phyloP scores from a whole-genome alignment of 1,284 basidiomycete genomes.

The Trichosporon faecale region DNA sequence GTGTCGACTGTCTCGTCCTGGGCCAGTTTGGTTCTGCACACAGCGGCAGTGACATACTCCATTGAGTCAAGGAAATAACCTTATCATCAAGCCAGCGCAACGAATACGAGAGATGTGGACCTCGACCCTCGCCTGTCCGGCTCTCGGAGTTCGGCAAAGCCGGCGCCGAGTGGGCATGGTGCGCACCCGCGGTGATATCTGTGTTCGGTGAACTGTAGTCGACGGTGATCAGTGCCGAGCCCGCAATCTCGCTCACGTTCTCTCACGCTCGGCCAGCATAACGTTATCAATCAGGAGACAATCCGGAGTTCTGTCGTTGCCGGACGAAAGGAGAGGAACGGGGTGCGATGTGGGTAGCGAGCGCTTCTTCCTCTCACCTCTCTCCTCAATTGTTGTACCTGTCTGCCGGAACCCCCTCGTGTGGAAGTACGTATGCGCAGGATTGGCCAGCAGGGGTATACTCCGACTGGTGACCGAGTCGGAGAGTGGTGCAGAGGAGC shows the following conservation, averaged over 20 bases:
- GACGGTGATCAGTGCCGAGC: not conserved
- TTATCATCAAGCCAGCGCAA: not conserved
- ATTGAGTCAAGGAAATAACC: not conserved
- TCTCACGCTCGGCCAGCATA: not conserved
- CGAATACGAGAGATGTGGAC: not conserved
- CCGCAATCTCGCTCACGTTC: not conserved
- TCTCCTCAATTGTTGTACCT: not conserved
- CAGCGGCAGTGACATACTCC: not conserved
- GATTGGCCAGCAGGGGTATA: not conserved
- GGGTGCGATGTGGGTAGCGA: not conserved
- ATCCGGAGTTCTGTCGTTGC: too few relatives aligned
- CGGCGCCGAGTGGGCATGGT: not conserved
- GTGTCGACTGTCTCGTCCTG: not conserved
- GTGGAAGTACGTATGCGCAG: not conserved
- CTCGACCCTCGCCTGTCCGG: not conserved
- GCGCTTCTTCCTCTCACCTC: not conserved
- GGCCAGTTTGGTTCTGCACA: too few relatives aligned
- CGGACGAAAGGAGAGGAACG: not conserved
- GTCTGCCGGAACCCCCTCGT: not conserved
- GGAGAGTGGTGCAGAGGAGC: not conserved
- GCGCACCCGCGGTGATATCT: not conserved
- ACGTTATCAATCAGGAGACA: not conserved
- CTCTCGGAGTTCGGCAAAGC: not conserved
- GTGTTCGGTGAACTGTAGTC: not conserved
- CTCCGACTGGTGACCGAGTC: not conserved